Conservation (phyloP, 306 rosid species). For the Vachellia pachyceras region DNA sequence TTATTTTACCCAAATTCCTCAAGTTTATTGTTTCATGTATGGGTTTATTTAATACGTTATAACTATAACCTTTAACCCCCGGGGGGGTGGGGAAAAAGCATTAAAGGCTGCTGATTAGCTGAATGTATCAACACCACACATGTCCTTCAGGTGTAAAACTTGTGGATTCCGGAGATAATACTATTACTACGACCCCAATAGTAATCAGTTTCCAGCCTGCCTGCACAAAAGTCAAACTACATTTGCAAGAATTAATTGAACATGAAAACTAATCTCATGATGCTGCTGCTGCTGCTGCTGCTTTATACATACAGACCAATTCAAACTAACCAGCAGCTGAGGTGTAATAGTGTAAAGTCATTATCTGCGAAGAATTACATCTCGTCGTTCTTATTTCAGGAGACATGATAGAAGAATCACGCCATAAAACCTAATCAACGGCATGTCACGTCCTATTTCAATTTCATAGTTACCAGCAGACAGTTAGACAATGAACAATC, state of each 20-base stretch:
- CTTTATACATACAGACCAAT: conserved; percentile 10
- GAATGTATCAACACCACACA: neutral
- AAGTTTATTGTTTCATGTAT: neutral
- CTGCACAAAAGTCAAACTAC: conserved; percentile 33
- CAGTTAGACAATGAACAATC: neutral
- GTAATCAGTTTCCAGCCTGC: conserved; percentile 49
- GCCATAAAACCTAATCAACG: neutral
- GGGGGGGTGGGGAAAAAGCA: no score
- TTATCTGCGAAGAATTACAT: conserved; percentile 2
- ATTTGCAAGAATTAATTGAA: conserved; percentile 16
- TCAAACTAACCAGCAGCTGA: neutral
- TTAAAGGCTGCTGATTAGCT: neutral
- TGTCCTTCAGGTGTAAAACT: neutral
- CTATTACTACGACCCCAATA: neutral
- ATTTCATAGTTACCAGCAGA: neutral
- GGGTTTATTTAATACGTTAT: neutral
- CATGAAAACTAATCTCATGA: conserved; percentile 18
- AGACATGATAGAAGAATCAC: neutral
- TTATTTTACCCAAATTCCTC: neutral
- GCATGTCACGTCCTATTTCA: neutral
- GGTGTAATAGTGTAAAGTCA: conserved; percentile 25
- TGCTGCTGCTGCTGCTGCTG: neutral
- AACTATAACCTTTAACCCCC: no score
- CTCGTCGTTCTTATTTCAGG: neutral
- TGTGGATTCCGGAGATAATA: neutral